These are phyloP conservation scores for Phalaenopsis hybrid DNA, from an alignment of 116 monocot species.

Conservation along the genomic window DNA sequence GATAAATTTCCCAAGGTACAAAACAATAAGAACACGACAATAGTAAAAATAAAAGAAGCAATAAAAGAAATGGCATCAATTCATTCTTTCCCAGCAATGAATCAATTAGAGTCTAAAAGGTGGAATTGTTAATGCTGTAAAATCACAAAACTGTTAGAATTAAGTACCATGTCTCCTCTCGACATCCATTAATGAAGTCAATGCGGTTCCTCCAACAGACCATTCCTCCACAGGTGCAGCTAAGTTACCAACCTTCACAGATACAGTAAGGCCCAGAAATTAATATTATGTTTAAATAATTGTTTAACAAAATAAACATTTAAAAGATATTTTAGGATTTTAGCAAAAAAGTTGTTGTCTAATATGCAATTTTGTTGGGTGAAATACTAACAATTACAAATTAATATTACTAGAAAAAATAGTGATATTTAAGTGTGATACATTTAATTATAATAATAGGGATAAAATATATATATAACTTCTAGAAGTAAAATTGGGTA, in stretches of 20 bases:
- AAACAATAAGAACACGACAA: not conserved
- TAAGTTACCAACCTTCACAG: constrained; percentile 73
- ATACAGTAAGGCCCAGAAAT: not conserved
- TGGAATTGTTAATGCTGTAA: not conserved
- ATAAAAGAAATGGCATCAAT: not conserved
- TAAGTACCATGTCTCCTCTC: constrained; percentile 86
- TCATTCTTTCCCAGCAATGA: not conserved
- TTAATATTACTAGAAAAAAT: not conserved
- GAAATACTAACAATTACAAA: not conserved
- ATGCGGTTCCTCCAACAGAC: constrained; percentile 93
- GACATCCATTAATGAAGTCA: constrained; percentile 95
- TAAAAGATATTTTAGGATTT: not conserved
- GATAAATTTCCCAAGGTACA: not conserved
- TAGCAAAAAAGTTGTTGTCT: not conserved
- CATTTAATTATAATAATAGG: no score
- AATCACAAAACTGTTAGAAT: constrained; percentile 4
- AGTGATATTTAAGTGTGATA: no score
- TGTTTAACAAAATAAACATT: not conserved
- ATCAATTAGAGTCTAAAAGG: not conserved
- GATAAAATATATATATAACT: no score
- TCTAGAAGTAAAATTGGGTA: no score
- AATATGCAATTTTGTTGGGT: not conserved
- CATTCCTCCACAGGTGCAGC: constrained; percentile 89
- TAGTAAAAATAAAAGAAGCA: not conserved
- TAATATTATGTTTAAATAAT: not conserved